A percentile compares a stretch with the other conserved stretches of the same genome.
Conservation (phyloP, 257 asterid genomes). For the Mitragyna speciosa region DNA sequence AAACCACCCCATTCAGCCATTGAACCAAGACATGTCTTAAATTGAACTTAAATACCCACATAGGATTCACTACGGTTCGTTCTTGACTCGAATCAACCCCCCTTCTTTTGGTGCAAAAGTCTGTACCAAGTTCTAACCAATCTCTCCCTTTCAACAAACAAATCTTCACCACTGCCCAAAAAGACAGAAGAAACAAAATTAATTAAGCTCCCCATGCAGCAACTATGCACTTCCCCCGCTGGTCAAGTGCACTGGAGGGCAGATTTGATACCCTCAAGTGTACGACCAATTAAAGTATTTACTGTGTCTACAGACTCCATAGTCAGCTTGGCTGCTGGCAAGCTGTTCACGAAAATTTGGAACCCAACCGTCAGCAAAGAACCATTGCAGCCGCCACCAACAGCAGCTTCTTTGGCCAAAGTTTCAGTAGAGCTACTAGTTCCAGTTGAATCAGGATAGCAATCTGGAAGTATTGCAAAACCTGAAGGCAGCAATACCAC, state of each 20-base stretch:
- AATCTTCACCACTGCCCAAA: neutral
- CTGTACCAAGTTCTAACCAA: neutral
- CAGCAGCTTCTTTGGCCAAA: constrained; percentile 8
- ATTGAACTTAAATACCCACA: neutral
- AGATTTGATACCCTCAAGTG: constrained; percentile 52
- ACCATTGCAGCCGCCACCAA: constrained; percentile 35
- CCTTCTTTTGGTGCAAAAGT: constrained; percentile 12
- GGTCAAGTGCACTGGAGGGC: constrained; percentile 45
- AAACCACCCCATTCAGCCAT: neutral
- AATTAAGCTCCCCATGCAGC: neutral
- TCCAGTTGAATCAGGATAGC: constrained; percentile 29
- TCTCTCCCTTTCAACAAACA: neutral
- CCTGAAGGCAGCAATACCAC: constrained; percentile 77
- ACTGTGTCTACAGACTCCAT: constrained; percentile 64
- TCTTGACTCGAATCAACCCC: constrained; percentile 65
- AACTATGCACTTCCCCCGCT: constrained; percentile 1
- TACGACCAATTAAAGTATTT: constrained; percentile 57
- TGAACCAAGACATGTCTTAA: neutral
- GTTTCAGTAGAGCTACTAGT: constrained; percentile 19
- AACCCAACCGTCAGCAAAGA: constrained; percentile 69
- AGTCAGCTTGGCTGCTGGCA: constrained; percentile 58
- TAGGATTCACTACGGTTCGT: constrained; percentile 62
- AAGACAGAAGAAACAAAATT: neutral
- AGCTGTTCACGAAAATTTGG: constrained; percentile 57
- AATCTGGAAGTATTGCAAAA: constrained; percentile 63